phyloP scores from a whole-genome alignment of 2,329 filamentous ascomycete species.

The Fusarium hainanense region DNA sequence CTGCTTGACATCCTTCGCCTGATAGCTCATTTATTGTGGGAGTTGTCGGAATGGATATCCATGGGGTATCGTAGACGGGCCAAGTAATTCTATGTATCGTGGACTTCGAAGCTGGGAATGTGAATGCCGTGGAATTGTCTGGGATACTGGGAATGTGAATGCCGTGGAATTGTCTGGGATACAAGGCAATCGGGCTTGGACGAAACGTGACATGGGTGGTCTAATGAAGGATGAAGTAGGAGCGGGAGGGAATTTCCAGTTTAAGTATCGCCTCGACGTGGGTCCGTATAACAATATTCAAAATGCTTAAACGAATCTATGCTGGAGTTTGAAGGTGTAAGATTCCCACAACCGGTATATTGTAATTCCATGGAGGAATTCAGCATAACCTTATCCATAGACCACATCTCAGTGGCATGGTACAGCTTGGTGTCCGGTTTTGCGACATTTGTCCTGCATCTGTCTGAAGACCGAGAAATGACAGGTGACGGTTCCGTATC shows the following conservation, averaged over 20 bases:
- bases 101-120: neutral
- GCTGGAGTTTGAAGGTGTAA: neutral
- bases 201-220: neutral
- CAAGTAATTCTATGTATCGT: neutral
- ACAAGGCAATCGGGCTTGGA: neutral
- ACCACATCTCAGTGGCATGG: neutral
- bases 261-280: neutral
- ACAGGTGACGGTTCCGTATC: too few relatives aligned
- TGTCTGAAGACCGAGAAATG: neutral
- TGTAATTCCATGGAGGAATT: neutral
- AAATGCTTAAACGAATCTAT: neutral
- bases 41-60: neutral
- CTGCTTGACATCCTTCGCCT: neutral
- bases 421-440: neutral
- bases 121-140: too few relatives aligned
- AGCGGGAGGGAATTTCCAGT: neutral
- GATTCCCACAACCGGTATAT: neutral
- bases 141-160: rapidly evolving
- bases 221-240: neutral
- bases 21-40: neutral
- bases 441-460: neutral
- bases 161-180: neutral
- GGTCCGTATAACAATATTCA: neutral
- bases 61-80: neutral
- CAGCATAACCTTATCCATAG: neutral